These are phyloP conservation scores for Eucalyptus cloeziana DNA, from an alignment of 345 rosid genomes.

Conservation along the genomic window DNA sequence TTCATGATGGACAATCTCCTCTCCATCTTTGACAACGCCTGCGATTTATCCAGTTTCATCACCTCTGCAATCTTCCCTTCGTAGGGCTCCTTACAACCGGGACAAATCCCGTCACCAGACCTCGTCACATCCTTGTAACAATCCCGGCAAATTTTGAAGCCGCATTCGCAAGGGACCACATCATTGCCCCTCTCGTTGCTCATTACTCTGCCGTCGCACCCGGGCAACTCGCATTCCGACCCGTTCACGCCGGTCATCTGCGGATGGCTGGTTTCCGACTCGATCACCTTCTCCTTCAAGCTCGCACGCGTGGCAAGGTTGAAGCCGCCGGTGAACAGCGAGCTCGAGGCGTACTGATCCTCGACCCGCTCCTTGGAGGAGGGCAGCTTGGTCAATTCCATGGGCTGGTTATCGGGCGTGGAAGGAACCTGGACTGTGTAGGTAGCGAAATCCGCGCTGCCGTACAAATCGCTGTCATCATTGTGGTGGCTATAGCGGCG, in stretches of 20 bases:
- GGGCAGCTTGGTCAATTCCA: conserved; percentile 2
- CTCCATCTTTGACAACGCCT: background rate
- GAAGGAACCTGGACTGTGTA: conserved; percentile 47
- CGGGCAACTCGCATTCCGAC: conserved; percentile 14
- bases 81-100: conserved; percentile 38
- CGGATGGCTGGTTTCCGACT: conserved; percentile 8
- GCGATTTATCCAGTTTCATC: background rate
- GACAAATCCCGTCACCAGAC: conserved; percentile 27
- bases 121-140: conserved; percentile 20
- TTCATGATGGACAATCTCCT: conserved; percentile 13
- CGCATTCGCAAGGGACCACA: conserved; percentile 29
- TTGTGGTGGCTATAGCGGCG: conserved; percentile 10
- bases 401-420: conserved; percentile 54
- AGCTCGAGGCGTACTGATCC: conserved; percentile 12
- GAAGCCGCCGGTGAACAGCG: conserved; percentile 37
- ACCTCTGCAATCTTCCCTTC: conserved; percentile 4
- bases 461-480: conserved; percentile 31
- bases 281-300: conserved; percentile 19
- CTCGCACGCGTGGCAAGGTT: conserved; percentile 18
- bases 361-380: background rate
- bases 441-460: conserved; percentile 12
- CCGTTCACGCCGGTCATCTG: conserved; percentile 10
- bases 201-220: conserved; percentile 24
- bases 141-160: conserved; percentile 34
- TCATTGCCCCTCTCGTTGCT: conserved; percentile 13